Base-by-base conservation (phyloP, 140 eudicot species). In the Flaveria floridana region DNA sequence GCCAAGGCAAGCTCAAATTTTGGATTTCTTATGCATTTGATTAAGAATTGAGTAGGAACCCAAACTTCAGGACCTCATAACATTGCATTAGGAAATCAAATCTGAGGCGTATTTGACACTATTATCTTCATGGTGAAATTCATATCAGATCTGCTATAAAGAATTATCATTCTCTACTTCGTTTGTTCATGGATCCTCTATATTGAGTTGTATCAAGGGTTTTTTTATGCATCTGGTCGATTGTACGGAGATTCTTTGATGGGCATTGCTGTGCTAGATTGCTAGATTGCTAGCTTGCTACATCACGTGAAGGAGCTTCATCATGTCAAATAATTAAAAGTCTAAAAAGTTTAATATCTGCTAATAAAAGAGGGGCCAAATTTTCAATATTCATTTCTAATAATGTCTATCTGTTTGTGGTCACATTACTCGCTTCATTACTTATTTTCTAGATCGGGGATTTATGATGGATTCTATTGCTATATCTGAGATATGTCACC, bases 1-100 rank as follows among this genome's bases (percentile, higher is more conserved):
- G 92, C 95, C 83, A 92, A 92, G 98, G 98, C 98, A 92, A 92
- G 98, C 95, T 75, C 86, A 52, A 79, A 82, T 78, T 84, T 83
- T 86, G 94, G 89, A 87, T 76, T 74, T 76, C 82, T 80, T 87
- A 82, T 87, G 85, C 85, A 75, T 84, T 84, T 81, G 75, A 65
- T 87, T 47, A 73, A 83, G 84, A 80, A 67, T 79, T 87, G 86
- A 71, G 71, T 86, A 74, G 66, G 66, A 67, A 71, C 81, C 78
- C 82, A 75, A 74, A 76, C 58, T 73, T 37, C 55, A 73, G 87
- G 82, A 62, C 78, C 82, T 84, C 59, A 15, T 82, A 70, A 51
- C 76, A 64, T 55, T 70, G 47, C 20, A 53, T 86, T 79, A 58
- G 71, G 75, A 79, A 75, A 26, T 79, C 42, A 25, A 48, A 71